phyloP scores from a whole-genome alignment of 2,329 filamentous ascomycete genomes.

The Dryadomyces sulphureus region DNA sequence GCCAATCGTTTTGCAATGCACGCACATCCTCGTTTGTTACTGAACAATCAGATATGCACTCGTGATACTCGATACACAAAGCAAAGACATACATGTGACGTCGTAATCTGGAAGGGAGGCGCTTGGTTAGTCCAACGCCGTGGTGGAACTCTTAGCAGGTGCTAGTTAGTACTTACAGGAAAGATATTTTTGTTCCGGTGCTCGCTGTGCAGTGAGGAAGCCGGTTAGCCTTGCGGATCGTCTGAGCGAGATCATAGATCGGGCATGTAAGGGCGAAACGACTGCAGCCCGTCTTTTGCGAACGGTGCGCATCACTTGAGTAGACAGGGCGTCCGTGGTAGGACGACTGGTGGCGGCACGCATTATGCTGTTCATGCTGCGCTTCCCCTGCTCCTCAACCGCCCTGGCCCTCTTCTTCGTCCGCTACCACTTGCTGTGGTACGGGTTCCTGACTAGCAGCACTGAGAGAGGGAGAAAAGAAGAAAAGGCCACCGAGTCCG shows the following conservation, averaged over 20 bases:
- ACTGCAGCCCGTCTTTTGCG: neutral
- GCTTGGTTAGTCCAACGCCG: neutral
- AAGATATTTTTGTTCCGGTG: slow-evolving; percentile 25
- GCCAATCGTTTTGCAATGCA: slow-evolving; percentile 80
- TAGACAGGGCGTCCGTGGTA: neutral
- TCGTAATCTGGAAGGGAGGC: slow-evolving; percentile 22
- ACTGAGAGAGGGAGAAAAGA: neutral
- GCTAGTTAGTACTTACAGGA: slow-evolving; percentile 11
- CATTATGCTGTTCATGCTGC: no score
- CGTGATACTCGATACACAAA: no score
- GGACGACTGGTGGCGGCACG: neutral
- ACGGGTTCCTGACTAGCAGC: neutral
- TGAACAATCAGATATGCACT: slow-evolving; percentile 19
- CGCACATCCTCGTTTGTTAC: slow-evolving; percentile 85
- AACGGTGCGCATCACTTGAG: slow-evolving; percentile 3
- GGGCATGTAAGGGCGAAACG: slow-evolving; percentile 1
- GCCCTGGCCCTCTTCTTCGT: neutral
- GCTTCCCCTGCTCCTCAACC: neutral
- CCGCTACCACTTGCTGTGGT: neutral
- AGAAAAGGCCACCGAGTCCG: neutral
- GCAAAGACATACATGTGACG: slow-evolving; percentile 11
- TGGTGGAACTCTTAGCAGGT: no score
- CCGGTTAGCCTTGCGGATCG: slow-evolving; percentile 10
- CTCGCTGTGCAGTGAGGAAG: slow-evolving; percentile 14
- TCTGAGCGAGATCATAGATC: neutral